Conservation (phyloP, 768 basidiomycete species). For the Butyriboletus loyo region DNA sequence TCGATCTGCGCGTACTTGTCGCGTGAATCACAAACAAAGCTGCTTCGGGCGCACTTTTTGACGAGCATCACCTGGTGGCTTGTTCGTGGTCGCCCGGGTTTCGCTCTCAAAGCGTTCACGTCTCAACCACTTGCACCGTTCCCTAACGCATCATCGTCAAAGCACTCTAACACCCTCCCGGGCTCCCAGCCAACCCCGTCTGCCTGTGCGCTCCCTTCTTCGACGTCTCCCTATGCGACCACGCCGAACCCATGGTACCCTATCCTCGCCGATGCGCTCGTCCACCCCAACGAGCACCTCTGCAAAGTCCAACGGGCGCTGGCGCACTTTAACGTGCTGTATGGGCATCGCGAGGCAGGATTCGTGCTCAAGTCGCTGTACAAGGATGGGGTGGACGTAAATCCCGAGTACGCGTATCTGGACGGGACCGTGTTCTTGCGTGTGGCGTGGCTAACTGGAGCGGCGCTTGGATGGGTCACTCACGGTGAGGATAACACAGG, state of each 20-base stretch:
- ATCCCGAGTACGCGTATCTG: constrained; percentile 44
- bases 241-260: constrained; percentile 60
- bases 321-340: constrained; percentile 43
- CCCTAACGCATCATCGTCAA: constrained; percentile 15
- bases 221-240: constrained; percentile 33
- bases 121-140: constrained; percentile 26
- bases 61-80: constrained; percentile 53
- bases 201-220: constrained; percentile 26
- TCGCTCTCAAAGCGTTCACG: constrained; percentile 53
- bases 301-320: constrained; percentile 51
- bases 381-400: constrained; percentile 30
- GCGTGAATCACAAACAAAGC: constrained; percentile 52
- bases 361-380: constrained; percentile 28
- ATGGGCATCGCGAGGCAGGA: constrained; percentile 39
- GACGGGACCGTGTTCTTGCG: constrained; percentile 67
- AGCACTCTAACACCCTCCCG: constrained; percentile 22
- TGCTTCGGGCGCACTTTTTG: constrained; percentile 60
- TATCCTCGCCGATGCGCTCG: constrained; percentile 49
- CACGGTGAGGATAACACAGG: constrained; percentile 35
- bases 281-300: constrained; percentile 58
- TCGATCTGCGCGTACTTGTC: constrained; percentile 48
- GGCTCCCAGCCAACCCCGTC: constrained; percentile 21
- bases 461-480: constrained; percentile 39
- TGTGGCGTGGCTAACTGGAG: constrained; percentile 49
- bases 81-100: constrained; percentile 49